Evolutionary conservation across 495 filamentous ascomycete genomes (phyloP).

Genomic region (Trichocladium uniseriatum): DNA sequence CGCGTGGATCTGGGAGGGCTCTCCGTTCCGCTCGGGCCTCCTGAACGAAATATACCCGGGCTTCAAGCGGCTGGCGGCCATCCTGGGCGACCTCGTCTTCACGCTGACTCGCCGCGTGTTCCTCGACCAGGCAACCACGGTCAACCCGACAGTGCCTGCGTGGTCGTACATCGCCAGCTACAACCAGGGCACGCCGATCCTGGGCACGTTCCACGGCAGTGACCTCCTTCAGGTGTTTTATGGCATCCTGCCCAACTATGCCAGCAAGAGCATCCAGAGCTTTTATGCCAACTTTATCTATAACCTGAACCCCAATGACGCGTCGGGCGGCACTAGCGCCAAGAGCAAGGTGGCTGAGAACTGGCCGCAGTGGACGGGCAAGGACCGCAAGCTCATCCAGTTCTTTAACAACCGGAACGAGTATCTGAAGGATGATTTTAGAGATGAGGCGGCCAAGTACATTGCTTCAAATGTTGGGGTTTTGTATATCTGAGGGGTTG

Average conservation of each 20-base stretch:
- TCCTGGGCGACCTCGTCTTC: conserved; percentile 61
- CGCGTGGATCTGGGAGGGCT: conserved; percentile 41
- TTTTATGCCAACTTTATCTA: conserved; percentile 62
- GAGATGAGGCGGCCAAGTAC: conserved; percentile 40
- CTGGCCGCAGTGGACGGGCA: conserved; percentile 55
- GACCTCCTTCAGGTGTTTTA: conserved; percentile 61
- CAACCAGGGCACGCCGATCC: conserved; percentile 54
- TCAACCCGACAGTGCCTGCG: conserved; percentile 45
- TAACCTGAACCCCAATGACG: conserved; percentile 53
- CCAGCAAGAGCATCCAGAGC: conserved; percentile 46
- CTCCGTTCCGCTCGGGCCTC: conserved; percentile 55
- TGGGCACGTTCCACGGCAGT: conserved; percentile 64
- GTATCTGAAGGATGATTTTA: conserved; percentile 52
- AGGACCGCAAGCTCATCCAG: conserved; percentile 46
- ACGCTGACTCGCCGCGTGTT: conserved; percentile 53
- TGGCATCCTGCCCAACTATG: conserved; percentile 51
- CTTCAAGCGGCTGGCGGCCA: conserved; percentile 68
- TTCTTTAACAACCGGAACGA: conserved; percentile 39
- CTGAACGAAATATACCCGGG: conserved; percentile 60
- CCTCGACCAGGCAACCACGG: conserved; percentile 33
- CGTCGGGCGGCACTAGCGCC: conserved; percentile 24
- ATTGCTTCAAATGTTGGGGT: conserved; percentile 40
- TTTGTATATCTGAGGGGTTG: not conserved
- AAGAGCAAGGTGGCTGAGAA: conserved; percentile 27
- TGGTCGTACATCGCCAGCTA: conserved; percentile 70